phyloP scores from a whole-genome alignment of 2,329 filamentous ascomycete species.

The Ramularia endophylla region DNA sequence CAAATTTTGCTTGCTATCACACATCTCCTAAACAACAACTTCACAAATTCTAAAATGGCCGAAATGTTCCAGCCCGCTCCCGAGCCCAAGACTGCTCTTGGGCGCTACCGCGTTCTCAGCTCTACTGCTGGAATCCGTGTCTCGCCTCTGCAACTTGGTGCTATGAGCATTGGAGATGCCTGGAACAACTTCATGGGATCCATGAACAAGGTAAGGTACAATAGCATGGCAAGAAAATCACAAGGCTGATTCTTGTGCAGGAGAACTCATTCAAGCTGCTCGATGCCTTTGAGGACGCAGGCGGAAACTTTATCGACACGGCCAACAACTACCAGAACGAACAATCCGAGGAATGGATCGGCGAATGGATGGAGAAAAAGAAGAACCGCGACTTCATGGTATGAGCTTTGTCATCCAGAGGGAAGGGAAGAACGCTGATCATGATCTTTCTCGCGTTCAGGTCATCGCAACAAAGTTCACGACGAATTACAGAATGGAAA shows the following conservation, averaged over 20 bases:
- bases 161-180: slow-evolving; percentile 58
- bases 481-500: slow-evolving; percentile 22
- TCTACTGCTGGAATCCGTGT: slow-evolving; percentile 46
- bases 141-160: slow-evolving; percentile 47
- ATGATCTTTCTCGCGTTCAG: slow-evolving; percentile 16
- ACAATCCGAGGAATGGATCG: slow-evolving; percentile 39
- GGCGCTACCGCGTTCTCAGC: slow-evolving; percentile 48
- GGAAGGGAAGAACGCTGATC: no score
- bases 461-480: slow-evolving; percentile 39
- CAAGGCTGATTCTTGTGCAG: slow-evolving; percentile 51
- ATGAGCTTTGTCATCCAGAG: no score
- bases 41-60: slow-evolving; percentile 9
- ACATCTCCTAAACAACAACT: not conserved
- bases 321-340: slow-evolving; percentile 37
- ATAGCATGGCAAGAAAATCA: slow-evolving; percentile 41
- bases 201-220: slow-evolving; percentile 47
- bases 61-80: slow-evolving; percentile 30
- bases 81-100: slow-evolving; percentile 49
- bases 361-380: slow-evolving; percentile 39
- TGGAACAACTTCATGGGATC: slow-evolving; percentile 55
- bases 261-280: slow-evolving; percentile 27
- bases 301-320: slow-evolving; percentile 33
- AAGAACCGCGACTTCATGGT: slow-evolving; percentile 29
- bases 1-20: not conserved
- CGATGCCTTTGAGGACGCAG: slow-evolving; percentile 30